phyloP scores from a whole-genome alignment of 257 asterid species.

The Rhazya stricta region DNA sequence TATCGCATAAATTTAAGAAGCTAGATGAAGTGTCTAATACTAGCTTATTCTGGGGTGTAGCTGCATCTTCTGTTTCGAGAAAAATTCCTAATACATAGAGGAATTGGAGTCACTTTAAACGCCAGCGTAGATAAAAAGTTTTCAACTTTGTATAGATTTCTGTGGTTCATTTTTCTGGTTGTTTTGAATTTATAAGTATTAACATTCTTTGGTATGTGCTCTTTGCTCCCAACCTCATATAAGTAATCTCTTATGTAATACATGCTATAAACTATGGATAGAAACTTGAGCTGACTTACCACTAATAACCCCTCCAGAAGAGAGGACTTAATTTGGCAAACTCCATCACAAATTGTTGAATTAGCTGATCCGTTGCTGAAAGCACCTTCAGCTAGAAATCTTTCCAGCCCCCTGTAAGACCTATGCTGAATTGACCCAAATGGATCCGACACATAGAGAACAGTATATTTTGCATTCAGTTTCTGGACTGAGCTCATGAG shows the following conservation, averaged over 20 bases:
- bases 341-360: conserved; percentile 67
- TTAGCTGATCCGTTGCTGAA: conserved; percentile 41
- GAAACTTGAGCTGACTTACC: conserved; percentile 42
- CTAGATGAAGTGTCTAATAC: too few species aligned
- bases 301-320: conserved; percentile 86
- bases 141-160: not conserved
- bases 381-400: conserved; percentile 84
- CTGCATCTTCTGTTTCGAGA: not conserved
- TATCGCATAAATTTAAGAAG: too few species aligned
- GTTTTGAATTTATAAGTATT: not conserved
- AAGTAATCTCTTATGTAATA: conserved; percentile 2
- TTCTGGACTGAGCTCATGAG: conserved; percentile 58
- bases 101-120: not conserved
- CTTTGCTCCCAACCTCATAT: not conserved
- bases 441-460: conserved; percentile 81
- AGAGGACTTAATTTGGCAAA: conserved; percentile 87
- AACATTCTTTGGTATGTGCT: not conserved
- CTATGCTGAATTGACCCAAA: conserved; percentile 38
- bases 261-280: conserved; percentile 12
- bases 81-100: not conserved
- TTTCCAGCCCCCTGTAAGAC: conserved; percentile 48
- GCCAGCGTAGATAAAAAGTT: not conserved
- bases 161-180: not conserved
- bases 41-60: not conserved
- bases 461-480: conserved; percentile 63